Evolutionary conservation across 805 yeast genomes (phyloP).

Genomic region (Starmerella riodocensis): DNA sequence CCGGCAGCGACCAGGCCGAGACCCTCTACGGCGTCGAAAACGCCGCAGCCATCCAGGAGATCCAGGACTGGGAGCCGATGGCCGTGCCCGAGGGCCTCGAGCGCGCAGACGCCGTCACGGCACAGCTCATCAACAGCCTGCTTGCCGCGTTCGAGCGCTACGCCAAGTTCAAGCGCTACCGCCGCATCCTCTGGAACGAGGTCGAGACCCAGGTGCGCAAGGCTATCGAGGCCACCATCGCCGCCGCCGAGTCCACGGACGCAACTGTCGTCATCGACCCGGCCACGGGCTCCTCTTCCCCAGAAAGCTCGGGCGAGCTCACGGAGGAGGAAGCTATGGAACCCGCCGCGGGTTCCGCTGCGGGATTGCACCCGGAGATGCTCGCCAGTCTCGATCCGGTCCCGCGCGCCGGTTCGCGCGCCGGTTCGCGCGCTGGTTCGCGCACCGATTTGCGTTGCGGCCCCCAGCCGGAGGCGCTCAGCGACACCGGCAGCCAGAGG

Average conservation of each 20-base stretch:
- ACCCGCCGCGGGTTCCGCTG: background rate
- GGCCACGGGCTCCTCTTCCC: background rate
- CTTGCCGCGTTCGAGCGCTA: conserved; percentile 13
- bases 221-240: conserved; percentile 19
- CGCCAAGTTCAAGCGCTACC: conserved; percentile 12
- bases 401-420: too few species aligned
- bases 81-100: conserved; percentile 6
- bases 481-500: background rate
- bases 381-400: too few species aligned
- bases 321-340: conserved; percentile 2
- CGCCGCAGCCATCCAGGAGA: conserved; percentile 5
- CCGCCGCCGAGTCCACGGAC: conserved; percentile 17
- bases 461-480: background rate
- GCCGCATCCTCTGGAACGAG: conserved; percentile 17
- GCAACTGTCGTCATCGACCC: conserved; percentile 14
- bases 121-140: conserved; percentile 4
- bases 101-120: conserved; percentile 1
- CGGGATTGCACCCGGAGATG: too few species aligned
- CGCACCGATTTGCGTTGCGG: too few species aligned
- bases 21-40: conserved; percentile 7
- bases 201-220: conserved; percentile 17
- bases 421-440: too few species aligned
- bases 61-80: conserved; percentile 3
- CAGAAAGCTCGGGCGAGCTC: background rate
- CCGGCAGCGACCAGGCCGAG: background rate